phyloP scores from a whole-genome alignment of 2,329 filamentous ascomycete genomes.

The Alternaria sp. region DNA sequence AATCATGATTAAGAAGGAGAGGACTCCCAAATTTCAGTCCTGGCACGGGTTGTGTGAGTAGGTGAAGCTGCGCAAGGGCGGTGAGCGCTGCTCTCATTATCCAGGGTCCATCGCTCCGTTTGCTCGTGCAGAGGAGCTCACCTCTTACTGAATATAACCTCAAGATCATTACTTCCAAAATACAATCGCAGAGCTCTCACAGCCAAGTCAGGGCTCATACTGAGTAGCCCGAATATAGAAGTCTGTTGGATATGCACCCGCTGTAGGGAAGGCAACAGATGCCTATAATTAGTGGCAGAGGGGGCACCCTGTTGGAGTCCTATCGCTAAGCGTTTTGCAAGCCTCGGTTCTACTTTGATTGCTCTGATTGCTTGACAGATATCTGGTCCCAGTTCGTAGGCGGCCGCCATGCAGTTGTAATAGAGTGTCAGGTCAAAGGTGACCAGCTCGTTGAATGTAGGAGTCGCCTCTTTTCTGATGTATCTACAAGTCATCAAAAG shows the following conservation, averaged over 20 bases:
- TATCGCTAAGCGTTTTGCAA: neutral
- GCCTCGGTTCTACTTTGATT: neutral
- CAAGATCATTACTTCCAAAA: neutral
- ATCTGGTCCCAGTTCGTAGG: constrained; percentile 1
- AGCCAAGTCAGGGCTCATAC: constrained; percentile 1
- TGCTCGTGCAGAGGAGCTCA: neutral
- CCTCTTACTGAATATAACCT: neutral
- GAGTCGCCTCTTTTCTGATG: neutral
- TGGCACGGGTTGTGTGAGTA: neutral
- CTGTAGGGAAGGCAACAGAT: constrained; percentile 6
- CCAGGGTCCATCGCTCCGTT: neutral
- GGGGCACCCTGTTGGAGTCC: neutral
- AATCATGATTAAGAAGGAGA: neutral
- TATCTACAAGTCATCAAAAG: constrained; percentile 3
- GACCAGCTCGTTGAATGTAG: constrained; percentile 5
- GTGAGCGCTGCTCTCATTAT: neutral
- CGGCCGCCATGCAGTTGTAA: constrained; percentile 5
- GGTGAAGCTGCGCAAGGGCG: neutral
- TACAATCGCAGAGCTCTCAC: constrained; percentile 2
- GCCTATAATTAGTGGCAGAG: neutral
- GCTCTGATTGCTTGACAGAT: constrained; percentile 2
- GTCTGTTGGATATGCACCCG: neutral
- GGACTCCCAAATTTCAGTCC: neutral
- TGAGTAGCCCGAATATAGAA: neutral
- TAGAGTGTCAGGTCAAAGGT: constrained; percentile 6